Base-by-base conservation (phyloP, 2,329 filamentous ascomycete species). In the Hymenoscyphus infarciens region DNA sequence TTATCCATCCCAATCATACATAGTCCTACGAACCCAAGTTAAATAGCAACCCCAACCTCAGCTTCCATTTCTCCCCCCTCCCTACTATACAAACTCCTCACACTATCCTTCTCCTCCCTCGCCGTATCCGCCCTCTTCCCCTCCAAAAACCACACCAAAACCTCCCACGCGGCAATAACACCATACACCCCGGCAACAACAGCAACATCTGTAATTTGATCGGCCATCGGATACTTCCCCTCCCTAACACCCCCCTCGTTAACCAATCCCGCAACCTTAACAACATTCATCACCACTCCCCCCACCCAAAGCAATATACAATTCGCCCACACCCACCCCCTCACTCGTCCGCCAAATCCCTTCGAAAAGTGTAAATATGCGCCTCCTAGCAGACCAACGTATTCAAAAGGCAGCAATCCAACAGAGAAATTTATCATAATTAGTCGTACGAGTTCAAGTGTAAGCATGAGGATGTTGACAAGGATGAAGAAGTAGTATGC, bases 141-240 rank as follows among this genome's bases (percentile, higher is more conserved):
- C 42, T 64, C 69, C 70, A 65, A 70, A 33, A 68, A 52, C 0
- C 63, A 66, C 29, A 74, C 39, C 10, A 63, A 56, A 8, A 70
- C 42, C 62, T 76, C 74, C 60, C 75, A 52, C 1, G 69, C 54
- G 13, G 59, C 68, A 55, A 75, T 60, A 7, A 70, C 68, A 33
- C 67, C 68, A 67, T 74, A 75, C 2, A 76, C 68, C 0, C 74
- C 74, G 11, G 74, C 71, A 68, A 75, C 72, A 13, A 76, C 74
- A 0, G 66, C 69, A 1, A 73, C 68, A 67, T 76, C 74, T 27
- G 66, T 72, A 33, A 76, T 63, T 57, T 76, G 70, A 59, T 76
- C 74, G 13, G 64, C 65, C 2, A 72, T 55, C 1, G 74, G 74
- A 56, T 76, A 76, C 61, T 71, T 74, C 10, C 68, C 69, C 49